These are phyloP conservation scores for Torulaspora pretoriensis DNA, from an alignment of 1,139 yeast species.

Conservation along the genomic window DNA sequence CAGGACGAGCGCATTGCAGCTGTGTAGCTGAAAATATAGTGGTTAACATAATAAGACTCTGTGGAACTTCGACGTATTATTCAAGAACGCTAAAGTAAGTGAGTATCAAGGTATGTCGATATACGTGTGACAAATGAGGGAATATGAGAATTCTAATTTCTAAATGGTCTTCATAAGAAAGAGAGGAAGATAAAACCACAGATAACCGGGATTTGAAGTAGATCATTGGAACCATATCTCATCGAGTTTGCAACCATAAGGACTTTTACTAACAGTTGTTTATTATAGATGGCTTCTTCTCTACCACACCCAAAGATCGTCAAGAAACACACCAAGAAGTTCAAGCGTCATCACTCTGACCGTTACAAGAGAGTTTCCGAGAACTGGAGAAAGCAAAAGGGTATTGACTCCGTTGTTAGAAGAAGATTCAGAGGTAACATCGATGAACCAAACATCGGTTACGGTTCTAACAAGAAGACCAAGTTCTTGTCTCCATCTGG, in stretches of 20 bases:
- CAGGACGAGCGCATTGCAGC: not conserved
- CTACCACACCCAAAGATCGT: constrained; percentile 99
- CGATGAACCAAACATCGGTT: constrained; percentile 99
- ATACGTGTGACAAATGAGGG: constrained; percentile 1
- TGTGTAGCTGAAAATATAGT: not conserved
- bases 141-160: not conserved
- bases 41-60: not conserved
- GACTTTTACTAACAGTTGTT: constrained; percentile 5
- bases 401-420: constrained; percentile 99
- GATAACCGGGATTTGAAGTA: too few species aligned
- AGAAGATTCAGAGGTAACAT: constrained; percentile 99
- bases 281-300: constrained; percentile 79
- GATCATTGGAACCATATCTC: constrained; percentile 1
- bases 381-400: constrained; percentile 99
- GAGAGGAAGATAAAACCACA: not conserved
- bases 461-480: constrained; percentile 99
- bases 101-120: constrained; percentile 27
- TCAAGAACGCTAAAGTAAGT: constrained; percentile 18
- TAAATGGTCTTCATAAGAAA: not conserved
- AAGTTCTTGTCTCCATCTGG: constrained; percentile 96
- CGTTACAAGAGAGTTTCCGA: constrained; percentile 97
- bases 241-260: not conserved
- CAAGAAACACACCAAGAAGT: constrained; percentile 98
- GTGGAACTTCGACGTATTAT: not conserved
- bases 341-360: constrained; percentile 99